Base-by-base conservation (phyloP, 176 grass and related monocot genomes). In the Miscanthus lutarioriparius region DNA sequence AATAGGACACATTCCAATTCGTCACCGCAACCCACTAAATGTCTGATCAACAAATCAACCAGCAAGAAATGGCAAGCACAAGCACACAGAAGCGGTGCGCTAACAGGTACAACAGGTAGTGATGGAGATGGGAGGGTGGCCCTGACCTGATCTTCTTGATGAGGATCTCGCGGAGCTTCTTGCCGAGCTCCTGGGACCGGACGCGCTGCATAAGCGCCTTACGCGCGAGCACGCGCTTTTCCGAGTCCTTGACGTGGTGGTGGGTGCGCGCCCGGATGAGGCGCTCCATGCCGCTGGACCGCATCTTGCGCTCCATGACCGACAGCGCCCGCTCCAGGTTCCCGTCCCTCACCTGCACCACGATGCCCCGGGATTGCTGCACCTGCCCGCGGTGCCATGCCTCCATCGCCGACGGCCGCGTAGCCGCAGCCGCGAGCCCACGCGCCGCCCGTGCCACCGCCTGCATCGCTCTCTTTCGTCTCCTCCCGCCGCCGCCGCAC, bases 91-190 rank as follows among this genome's bases (percentile, higher is more conserved):
- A 28, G 45, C 8, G 38, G 1, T 16, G 26, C 30, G 30, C 8
- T 68, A 75, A 74, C 30, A 69, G 28, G 53, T 2, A 12, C 45
- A 69, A 12, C 45, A 69, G 19, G 13, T 22, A 16, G 26, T 14
- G 27, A 0, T 11, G 67, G 7, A 71, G 65, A 39, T 22, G 74
- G 36, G 35, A 39, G 10, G 5, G 5, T 1, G 35, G 66, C 27
- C 41, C 91, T 13, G 41, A 99, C 93, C 96, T 96, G 83, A 99
- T 96, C 89, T 96, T 99, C 81, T 94, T 99, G 70, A 94, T 67
- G 78, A 99, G 88, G 79, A 94, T 91, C 41, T 92, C 72, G 36
- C 89, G 91, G 77, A 99, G 96, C 87, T 89, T 99, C 85, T 83
- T 89, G 54, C 84, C 88, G 70, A 99, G 89, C 41, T 94, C 96